Conservation (phyloP, 768 basidiomycete genomes). For the Rhizopogon vesiculosus region DNA sequence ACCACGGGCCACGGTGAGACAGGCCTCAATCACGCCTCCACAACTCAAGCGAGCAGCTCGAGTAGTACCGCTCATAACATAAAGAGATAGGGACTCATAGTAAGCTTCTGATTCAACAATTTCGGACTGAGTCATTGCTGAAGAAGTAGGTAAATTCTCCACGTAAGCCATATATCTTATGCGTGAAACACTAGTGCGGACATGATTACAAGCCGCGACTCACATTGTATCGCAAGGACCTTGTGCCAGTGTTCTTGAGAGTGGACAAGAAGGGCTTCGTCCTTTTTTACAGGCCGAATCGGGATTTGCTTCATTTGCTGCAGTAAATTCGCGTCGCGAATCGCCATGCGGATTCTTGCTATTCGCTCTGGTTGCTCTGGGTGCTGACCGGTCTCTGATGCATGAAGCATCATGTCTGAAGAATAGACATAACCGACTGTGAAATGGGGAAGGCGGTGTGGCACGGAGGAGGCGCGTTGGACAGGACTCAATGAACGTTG, state of each 20-base stretch:
- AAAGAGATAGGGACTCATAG: conserved; percentile 90
- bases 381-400: conserved; percentile 52
- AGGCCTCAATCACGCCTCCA: conserved; percentile 91
- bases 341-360: conserved; percentile 60
- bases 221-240: conserved; percentile 78
- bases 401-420: conserved; percentile 81
- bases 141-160: conserved; percentile 4
- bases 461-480: conserved; percentile 27
- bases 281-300: conserved; percentile 65
- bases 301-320: conserved; percentile 74
- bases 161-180: conserved; percentile 4
- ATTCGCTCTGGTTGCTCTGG: conserved; percentile 82
- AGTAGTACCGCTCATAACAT: conserved; percentile 84
- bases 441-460: conserved; percentile 19
- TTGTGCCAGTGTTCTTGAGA: conserved; percentile 90
- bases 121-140: conserved; percentile 74
- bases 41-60: conserved; percentile 84
- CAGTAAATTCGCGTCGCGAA: conserved; percentile 56
- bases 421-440: conserved; percentile 86
- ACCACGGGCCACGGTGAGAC: conserved; percentile 77
- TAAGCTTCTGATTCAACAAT: conserved; percentile 72
- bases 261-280: conserved; percentile 88
- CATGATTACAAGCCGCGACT: conserved; percentile 22
- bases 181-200: conserved; percentile 13
- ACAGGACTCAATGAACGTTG: conserved; percentile 16